phyloP scores from a whole-genome alignment of 2,329 filamentous ascomycete species.

The Penicillium sp. region DNA sequence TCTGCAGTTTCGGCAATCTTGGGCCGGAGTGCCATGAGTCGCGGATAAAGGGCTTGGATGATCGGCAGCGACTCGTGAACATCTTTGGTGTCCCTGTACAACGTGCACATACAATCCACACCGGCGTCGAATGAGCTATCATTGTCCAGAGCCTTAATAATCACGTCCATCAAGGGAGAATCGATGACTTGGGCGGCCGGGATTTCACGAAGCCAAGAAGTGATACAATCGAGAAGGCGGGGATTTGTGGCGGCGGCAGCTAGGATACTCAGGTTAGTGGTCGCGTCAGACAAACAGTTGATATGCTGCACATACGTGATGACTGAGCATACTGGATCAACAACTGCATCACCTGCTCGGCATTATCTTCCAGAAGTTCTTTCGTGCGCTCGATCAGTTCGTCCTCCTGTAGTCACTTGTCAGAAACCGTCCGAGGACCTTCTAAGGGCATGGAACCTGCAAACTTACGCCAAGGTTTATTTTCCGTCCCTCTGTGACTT shows the following conservation, averaged over 20 bases:
- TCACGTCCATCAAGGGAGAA: conserved; percentile 74
- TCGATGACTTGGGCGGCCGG: conserved; percentile 75
- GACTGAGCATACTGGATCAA: conserved; percentile 88
- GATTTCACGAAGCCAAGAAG: conserved; percentile 93
- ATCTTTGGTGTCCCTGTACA: conserved; percentile 86
- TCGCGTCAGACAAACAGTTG: background rate
- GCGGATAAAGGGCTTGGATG: conserved; percentile 77
- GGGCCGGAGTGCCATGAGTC: conserved; percentile 67
- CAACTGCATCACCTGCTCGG: conserved; percentile 76
- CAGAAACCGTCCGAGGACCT: background rate
- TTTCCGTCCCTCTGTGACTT: conserved; percentile 98
- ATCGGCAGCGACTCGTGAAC: conserved; percentile 81
- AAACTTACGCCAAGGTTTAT: conserved; percentile 86
- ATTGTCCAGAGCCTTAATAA: conserved; percentile 69
- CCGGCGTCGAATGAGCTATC: conserved; percentile 79
- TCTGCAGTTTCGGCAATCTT: conserved; percentile 69
- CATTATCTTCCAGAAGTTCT: conserved; percentile 87
- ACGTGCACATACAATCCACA: conserved; percentile 84
- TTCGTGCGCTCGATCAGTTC: conserved; percentile 79
- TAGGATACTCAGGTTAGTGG: conserved; percentile 35
- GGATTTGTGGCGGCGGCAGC: conserved; percentile 77
- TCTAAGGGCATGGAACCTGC: conserved; percentile 45
- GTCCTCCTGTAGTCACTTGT: conserved; percentile 64
- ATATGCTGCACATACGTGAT: conserved; percentile 55
- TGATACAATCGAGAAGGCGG: conserved; percentile 88